A percentile compares a stretch with the other conserved stretches of the same genome.
phyloP scores from a whole-genome alignment of 176 grass and related monocot species.

The Bolboschoenus planiculmis region DNA sequence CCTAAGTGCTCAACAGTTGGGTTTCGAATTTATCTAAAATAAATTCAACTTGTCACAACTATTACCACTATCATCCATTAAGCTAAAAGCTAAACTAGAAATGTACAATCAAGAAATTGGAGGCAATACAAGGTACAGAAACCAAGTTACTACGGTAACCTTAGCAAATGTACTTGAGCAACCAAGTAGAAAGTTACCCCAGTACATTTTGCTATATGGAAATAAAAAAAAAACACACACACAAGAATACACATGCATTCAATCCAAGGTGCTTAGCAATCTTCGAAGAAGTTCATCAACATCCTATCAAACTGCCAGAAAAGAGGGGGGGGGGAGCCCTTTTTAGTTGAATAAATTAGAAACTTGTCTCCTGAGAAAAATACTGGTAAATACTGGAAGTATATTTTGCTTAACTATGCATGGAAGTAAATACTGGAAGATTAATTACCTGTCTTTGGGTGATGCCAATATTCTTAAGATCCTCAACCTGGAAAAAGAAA shows the following conservation, averaged over 20 bases:
- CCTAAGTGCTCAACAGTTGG: background rate
- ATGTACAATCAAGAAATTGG: background rate
- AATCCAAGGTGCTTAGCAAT: conserved; percentile 7
- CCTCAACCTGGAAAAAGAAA: conserved; percentile 2
- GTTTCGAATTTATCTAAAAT: background rate
- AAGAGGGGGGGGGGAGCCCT: background rate
- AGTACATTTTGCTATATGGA: background rate
- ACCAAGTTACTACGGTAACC: background rate
- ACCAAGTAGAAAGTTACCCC: background rate
- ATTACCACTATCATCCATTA: background rate
- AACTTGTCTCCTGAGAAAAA: background rate
- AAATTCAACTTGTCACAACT: background rate
- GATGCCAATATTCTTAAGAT: conserved; percentile 17
- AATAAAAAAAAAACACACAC: background rate
- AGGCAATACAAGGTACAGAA: background rate
- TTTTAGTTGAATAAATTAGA: background rate
- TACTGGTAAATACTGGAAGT: background rate
- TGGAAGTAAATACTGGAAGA: background rate
- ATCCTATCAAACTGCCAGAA: conserved; percentile 20
- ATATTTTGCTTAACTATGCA: background rate
- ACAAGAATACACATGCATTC: background rate
- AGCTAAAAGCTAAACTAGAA: background rate
- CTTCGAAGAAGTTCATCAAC: background rate
- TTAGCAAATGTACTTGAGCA: background rate
- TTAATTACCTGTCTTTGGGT: conserved; percentile 21